These are phyloP conservation scores for Blastocystis sp. DNA, from an alignment of 352 stramenopile species.

Conservation along the genomic window DNA sequence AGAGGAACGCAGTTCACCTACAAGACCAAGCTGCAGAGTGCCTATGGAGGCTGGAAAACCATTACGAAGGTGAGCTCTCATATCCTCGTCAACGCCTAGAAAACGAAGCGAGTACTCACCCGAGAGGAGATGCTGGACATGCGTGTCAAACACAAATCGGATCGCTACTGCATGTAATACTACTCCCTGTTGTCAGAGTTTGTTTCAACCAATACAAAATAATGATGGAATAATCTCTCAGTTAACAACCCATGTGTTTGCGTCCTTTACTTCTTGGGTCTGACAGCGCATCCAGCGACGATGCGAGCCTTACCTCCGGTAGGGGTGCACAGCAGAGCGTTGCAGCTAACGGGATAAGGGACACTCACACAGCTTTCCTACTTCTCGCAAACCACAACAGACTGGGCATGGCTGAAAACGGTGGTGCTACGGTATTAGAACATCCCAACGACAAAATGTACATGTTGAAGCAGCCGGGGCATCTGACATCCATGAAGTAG, in stretches of 20 bases:
- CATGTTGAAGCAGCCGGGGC: conserved; percentile 98
- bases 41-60: conserved; percentile 55
- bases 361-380: neutral
- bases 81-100: neutral
- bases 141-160: conserved; percentile 49
- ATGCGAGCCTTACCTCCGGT: conserved; percentile 51
- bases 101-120: conserved; percentile 41
- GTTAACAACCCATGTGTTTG: conserved; percentile 3
- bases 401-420: conserved; percentile 94
- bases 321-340: conserved; percentile 45
- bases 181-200: too few species aligned
- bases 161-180: conserved; percentile 53
- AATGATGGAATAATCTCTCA: conserved; percentile 52
- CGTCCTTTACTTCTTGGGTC: conserved; percentile 54
- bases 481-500: conserved; percentile 99
- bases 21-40: conserved; percentile 39
- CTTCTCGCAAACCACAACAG: conserved; percentile 60
- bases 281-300: conserved; percentile 24
- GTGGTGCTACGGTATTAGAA: conserved; percentile 71
- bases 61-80: conserved; percentile 38
- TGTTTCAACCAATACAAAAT: conserved; percentile 4
- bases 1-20: conserved; percentile 54
- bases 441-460: conserved; percentile 33
- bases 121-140: conserved; percentile 54
- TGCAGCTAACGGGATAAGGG: conserved; percentile 38